Percentiles rank a stretch among this genome's conserved stretches.
These are phyloP conservation scores for Thraustochytrium sp. DNA, from an alignment of 352 stramenopile species.

Conservation along the genomic window DNA sequence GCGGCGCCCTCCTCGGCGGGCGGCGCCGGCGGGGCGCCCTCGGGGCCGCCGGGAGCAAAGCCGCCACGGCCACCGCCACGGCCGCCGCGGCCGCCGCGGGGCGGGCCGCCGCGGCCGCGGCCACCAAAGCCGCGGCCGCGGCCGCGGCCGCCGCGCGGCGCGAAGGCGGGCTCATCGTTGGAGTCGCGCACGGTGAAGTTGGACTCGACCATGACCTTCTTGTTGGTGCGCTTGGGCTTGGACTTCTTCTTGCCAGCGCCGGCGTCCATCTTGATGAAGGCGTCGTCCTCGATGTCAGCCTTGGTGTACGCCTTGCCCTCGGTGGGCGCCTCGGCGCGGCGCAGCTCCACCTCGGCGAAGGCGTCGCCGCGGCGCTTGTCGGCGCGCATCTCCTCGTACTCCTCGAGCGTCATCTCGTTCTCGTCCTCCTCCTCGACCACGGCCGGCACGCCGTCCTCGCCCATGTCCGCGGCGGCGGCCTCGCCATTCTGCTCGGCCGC, in stretches of 20 bases:
- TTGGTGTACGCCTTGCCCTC: conserved; percentile 80
- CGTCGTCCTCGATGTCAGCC: conserved; percentile 81
- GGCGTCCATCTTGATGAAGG: conserved; percentile 94
- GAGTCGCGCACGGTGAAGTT: conserved; percentile 64
- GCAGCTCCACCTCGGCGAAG: conserved; percentile 62
- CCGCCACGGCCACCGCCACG: conserved; percentile 33
- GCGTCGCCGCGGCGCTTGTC: conserved; percentile 66
- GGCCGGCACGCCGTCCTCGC: conserved; percentile 70
- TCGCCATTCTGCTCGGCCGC: conserved; percentile 54
- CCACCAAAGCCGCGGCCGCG: conserved; percentile 50
- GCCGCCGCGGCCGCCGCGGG: conserved; percentile 46
- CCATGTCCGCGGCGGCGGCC: conserved; percentile 66
- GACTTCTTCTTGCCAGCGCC: conserved; percentile 87
- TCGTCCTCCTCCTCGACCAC: conserved; percentile 59
- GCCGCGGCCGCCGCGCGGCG: conserved; percentile 55
- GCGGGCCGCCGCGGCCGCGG: conserved; percentile 57
- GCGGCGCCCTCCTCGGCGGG: no score
- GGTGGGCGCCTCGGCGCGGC: conserved; percentile 70
- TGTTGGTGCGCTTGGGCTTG: conserved; percentile 61
- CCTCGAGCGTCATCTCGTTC: conserved; percentile 44
- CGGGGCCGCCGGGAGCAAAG: no score
- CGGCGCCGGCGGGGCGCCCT: no score
- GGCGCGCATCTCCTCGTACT: conserved; percentile 52
- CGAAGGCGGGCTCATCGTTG: conserved; percentile 55
- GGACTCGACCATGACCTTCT: conserved; percentile 48